phyloP scores from a whole-genome alignment of 352 stramenopile species.

The Phytophthora boehmeriae region DNA sequence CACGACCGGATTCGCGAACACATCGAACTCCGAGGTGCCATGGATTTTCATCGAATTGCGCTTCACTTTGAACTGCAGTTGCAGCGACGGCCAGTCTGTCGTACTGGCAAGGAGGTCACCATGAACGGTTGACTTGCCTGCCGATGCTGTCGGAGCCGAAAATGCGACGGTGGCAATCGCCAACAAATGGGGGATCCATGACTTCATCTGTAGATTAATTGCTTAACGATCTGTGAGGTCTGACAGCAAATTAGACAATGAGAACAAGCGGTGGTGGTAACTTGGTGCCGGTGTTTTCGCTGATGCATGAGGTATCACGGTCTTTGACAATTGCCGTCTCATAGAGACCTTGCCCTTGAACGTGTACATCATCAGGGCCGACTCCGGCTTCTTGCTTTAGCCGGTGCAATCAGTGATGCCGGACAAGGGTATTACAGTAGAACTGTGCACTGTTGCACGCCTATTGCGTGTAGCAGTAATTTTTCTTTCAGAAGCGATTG shows the following conservation, averaged over 20 bases:
- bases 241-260: background rate
- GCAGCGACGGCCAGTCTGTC: conserved; percentile 41
- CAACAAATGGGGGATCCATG: background rate
- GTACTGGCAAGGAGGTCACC: conserved; percentile 24
- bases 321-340: background rate
- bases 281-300: background rate
- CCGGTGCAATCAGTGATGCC: background rate
- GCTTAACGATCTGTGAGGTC: background rate
- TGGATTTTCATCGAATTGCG: conserved; percentile 41
- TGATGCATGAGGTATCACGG: background rate
- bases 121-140: conserved; percentile 22
- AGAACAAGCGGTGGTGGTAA: background rate
- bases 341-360: background rate
- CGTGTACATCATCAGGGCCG: background rate
- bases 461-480: background rate
- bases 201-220: background rate
- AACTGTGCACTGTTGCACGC: no score
- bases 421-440: no score
- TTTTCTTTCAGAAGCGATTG: background rate
- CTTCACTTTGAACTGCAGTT: conserved; percentile 48
- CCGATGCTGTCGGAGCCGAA: conserved; percentile 5
- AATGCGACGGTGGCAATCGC: conserved; percentile 1
- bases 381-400: background rate
- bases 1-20: conserved; percentile 44
- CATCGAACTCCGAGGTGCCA: conserved; percentile 36